Percentiles rank a stretch among this genome's conserved stretches.
Evolutionary conservation across 768 basidiomycete species (phyloP).

Genomic region (Phallus indusiatus): DNA sequence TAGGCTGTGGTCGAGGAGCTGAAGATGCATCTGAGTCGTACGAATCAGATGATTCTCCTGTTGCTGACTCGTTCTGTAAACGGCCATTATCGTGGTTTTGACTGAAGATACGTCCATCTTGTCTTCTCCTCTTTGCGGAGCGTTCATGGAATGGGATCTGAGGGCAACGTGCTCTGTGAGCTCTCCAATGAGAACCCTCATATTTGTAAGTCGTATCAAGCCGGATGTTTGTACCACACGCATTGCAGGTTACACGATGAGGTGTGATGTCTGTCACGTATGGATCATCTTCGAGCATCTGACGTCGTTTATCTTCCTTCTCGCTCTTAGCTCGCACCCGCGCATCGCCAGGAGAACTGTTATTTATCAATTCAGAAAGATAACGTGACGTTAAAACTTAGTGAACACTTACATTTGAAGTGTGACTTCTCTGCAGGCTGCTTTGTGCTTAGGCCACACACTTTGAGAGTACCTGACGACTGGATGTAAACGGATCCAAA

Average conservation of each 20-base stretch:
- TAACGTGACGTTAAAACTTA: background rate
- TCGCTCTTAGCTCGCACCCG: background rate
- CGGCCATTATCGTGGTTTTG: background rate
- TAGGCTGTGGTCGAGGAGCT: slow-evolving; percentile 6
- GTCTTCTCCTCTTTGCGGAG: background rate
- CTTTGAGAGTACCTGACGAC: slow-evolving; percentile 7
- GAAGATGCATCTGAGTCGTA: slow-evolving; percentile 9
- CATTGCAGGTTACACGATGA: slow-evolving; percentile 43
- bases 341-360: slow-evolving; percentile 1
- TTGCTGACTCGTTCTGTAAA: background rate
- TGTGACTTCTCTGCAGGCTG: background rate
- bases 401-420: background rate
- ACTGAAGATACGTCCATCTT: background rate
- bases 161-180: slow-evolving; percentile 50
- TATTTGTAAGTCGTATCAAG: slow-evolving; percentile 58
- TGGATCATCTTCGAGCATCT: slow-evolving; percentile 42
- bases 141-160: slow-evolving; percentile 7
- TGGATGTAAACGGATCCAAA: slow-evolving; percentile 7
- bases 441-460: slow-evolving; percentile 5
- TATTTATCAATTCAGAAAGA: background rate
- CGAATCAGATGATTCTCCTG: background rate
- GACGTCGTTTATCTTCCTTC: slow-evolving; percentile 2
- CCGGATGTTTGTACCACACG: slow-evolving; percentile 50
- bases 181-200: slow-evolving; percentile 59
- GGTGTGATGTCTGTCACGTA: slow-evolving; percentile 40